Base-by-base conservation (phyloP, 2,329 filamentous ascomycete genomes). In the Verticillium nonalfalfae region DNA sequence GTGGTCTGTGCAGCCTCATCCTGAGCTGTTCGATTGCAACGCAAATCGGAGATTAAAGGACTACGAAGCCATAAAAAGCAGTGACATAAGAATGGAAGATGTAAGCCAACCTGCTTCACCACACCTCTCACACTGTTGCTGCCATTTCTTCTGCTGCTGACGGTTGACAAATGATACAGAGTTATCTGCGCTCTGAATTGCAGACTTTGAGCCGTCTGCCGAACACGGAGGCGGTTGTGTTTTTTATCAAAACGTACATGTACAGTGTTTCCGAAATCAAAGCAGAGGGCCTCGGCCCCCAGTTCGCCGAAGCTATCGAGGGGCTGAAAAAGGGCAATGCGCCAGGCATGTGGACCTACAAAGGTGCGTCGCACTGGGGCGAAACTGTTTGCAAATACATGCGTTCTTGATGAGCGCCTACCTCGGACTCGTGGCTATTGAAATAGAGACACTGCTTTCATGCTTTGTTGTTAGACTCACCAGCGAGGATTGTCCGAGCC, bases 191-290 rank as follows among this genome's bases (percentile, higher is more conserved):
- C 33, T 76, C 80, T 35, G 82, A 86, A 68, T 72, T 83, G 14
- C 82, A 85, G 66, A 81, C 80, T 0, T 65, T 85, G 35, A 80
- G 75, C 1, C 75, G 82, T 1, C 73, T 85, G 7, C 81, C 81
- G 0, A 66, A 73, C 61, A 81, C 78, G 0, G 68, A 69, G 2
- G 78, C 79, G 0, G 69, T 85, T 1, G 67, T 85, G 13, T 85
- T 85, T 68, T 81, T 80, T 10, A 83, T 85, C 73, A 84, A 85
- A 71, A 84, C 82, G 0, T 83, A 83, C 61, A 62, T 83, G 15
- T 84, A 83, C 58, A 76, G 78, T 0, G 62, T 85, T 0, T 63
- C 69, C 9, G 74, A 82, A 3, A 75, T 85, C 66, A 83, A 79
- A 65, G 73, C 69, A 0, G 82, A 85, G 57, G 81, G 79, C 0